Percentiles rank a stretch among this genome's conserved stretches.
These are phyloP conservation scores for Echria macrotheca DNA, from an alignment of 495 filamentous ascomycete species.

Conservation along the genomic window DNA sequence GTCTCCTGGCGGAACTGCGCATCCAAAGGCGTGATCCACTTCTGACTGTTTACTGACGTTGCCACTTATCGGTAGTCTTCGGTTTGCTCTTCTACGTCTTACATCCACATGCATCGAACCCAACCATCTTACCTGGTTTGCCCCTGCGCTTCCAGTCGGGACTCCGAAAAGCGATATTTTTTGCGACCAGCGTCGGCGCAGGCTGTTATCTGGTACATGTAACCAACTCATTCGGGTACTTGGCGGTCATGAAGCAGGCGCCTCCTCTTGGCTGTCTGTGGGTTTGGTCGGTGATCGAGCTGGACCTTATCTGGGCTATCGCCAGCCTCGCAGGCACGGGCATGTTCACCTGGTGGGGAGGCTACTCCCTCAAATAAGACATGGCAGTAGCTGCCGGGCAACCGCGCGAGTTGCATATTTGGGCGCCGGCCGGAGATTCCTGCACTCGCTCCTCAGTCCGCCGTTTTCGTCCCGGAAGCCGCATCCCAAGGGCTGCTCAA, in stretches of 20 bases:
- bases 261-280: constrained; percentile 85
- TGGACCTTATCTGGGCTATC: constrained; percentile 63
- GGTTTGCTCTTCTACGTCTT: constrained; percentile 55
- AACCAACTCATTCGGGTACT: constrained; percentile 72
- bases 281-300: constrained; percentile 90
- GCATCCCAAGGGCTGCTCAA: neutral
- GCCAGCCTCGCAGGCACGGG: constrained; percentile 54
- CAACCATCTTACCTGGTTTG: constrained; percentile 38
- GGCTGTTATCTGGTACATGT: constrained; percentile 77
- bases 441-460: too few relatives aligned
- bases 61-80: constrained; percentile 45
- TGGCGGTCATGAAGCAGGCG: constrained; percentile 85
- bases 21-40: too few relatives aligned
- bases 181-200: constrained; percentile 44
- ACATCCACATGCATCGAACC: constrained; percentile 47
- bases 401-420: constrained; percentile 5
- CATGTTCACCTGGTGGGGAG: constrained; percentile 64
- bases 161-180: constrained; percentile 58
- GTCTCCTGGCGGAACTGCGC: too few relatives aligned
- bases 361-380: constrained; percentile 49
- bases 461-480: too few relatives aligned
- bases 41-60: constrained; percentile 2
- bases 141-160: constrained; percentile 39
- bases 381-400: constrained; percentile 6
- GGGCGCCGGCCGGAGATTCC: constrained; percentile 3